Base-by-base conservation (phyloP, 2,329 filamentous ascomycete species). In the Aspergillus pseudoviridinutans region DNA sequence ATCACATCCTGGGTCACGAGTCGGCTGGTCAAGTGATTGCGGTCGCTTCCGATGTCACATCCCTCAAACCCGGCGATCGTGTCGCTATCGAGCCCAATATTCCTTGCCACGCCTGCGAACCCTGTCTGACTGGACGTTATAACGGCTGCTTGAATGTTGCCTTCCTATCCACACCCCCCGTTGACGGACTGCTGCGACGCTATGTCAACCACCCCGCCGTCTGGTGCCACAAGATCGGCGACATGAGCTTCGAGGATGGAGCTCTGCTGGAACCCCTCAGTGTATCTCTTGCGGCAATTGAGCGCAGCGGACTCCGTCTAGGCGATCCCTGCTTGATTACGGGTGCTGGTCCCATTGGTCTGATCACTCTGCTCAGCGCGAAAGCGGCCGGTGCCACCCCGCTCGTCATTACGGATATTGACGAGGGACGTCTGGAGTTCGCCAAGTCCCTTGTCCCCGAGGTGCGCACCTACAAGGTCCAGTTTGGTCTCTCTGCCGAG, bases 191-290 rank as follows among this genome's bases (percentile, higher is more conserved):
- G 61, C 82, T 97, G 66, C 86, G 93, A 66, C 86, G 93, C 74
- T 97, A 97, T 74, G 90, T 97, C 78, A 96, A 93, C 79, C 93
- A 97, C 79, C 92, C 91, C 2, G 92, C 92, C 22, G 82, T 89
- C 51, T 97, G 92, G 92, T 97, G 93, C 79, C 91, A 97, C 81
- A 96, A 96, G 82, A 94, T 97, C 66, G 91, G 90, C 50, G 80
- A 90, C 75, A 92, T 97, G 89, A 89, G 87, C 55, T 97, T 87
- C 71, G 93, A 97, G 79, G 86, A 96, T 71, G 94, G 93, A 54
- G 89, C 92, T 14, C 82, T 97, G 78, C 80, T 97, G 47, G 94
- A 97, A 79, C 93, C 93, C 1, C 82, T 97, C 53, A 90, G 87
- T 64, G 94, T 97, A 4, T 91, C 92, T 3, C 82, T 97, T 42